phyloP scores from a whole-genome alignment of 768 basidiomycete species.

The Phaeotremella fagi region DNA sequence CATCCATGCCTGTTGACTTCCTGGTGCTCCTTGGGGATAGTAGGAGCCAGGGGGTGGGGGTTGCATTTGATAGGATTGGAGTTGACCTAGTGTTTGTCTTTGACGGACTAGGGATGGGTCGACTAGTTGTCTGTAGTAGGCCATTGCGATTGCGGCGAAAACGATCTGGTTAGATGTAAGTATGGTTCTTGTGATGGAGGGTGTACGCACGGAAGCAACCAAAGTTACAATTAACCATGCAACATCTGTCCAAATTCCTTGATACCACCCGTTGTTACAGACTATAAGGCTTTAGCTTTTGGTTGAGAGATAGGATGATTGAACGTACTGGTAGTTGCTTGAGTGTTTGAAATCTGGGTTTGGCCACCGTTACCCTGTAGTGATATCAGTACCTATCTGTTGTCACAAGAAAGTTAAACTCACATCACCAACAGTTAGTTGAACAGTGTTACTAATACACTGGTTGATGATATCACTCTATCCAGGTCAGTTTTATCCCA shows the following conservation, averaged over 20 bases:
- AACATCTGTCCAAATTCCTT: conserved; percentile 66
- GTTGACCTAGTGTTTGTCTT: conserved; percentile 14
- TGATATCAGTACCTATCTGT: background rate
- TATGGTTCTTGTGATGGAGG: conserved; percentile 53
- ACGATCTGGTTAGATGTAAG: conserved; percentile 45
- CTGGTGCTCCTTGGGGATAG: conserved; percentile 15
- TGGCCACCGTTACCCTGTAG: conserved; percentile 11
- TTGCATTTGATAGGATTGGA: conserved; percentile 27
- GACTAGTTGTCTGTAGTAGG: conserved; percentile 68
- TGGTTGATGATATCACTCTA: conserved; percentile 33
- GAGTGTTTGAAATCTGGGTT: conserved; percentile 10
- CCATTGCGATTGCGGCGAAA: conserved; percentile 64
- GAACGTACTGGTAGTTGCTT: conserved; percentile 18
- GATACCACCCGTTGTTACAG: conserved; percentile 61
- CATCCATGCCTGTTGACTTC: conserved; percentile 32
- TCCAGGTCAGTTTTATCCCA: background rate
- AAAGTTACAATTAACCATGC: conserved; percentile 59
- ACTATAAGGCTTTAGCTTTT: conserved; percentile 50
- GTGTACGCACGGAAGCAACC: conserved; percentile 49
- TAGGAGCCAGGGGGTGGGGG: conserved; percentile 15
- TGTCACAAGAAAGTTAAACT: conserved; percentile 1
- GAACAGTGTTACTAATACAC: conserved; percentile 21
- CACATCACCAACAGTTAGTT: conserved; percentile 12
- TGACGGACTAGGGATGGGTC: conserved; percentile 58
- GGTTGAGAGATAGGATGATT: background rate